These are phyloP conservation scores for Mycena amicta DNA, from an alignment of 768 basidiomycete species.

Conservation along the genomic window DNA sequence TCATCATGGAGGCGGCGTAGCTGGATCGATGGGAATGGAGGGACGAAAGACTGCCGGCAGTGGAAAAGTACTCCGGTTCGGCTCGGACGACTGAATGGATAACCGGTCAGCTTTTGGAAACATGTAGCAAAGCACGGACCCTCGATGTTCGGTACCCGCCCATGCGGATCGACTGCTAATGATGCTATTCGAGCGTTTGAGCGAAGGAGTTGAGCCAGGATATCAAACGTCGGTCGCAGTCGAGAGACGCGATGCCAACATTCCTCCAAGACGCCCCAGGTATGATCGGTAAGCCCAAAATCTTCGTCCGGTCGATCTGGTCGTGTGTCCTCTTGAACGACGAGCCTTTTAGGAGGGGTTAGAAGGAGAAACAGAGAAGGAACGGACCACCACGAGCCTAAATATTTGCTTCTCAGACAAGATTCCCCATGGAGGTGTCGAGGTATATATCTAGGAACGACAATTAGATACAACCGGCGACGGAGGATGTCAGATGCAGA, in stretches of 20 bases:
- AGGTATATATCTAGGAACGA: slow-evolving; percentile 26
- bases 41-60: slow-evolving; percentile 5
- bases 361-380: too few relatives aligned
- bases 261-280: slow-evolving; percentile 29
- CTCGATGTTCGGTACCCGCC: background rate
- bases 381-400: too few relatives aligned
- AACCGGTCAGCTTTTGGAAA: too few relatives aligned
- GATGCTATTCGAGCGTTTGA: background rate
- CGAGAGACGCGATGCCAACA: slow-evolving; percentile 29
- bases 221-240: slow-evolving; percentile 29
- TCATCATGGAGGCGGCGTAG: slow-evolving; percentile 11
- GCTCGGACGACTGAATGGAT: too few relatives aligned
- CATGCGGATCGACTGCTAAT: background rate
- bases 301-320: slow-evolving; percentile 30
- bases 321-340: slow-evolving; percentile 27
- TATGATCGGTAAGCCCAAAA: slow-evolving; percentile 23
- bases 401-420: slow-evolving; percentile 29
- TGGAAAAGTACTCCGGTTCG: background rate
- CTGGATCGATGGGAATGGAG: slow-evolving; percentile 6
- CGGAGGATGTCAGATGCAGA: slow-evolving; percentile 5
- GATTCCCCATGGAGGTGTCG: slow-evolving; percentile 27
- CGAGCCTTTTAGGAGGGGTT: too few relatives aligned
- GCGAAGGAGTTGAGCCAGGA: slow-evolving; percentile 21
- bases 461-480: background rate
- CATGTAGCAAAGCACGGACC: too few relatives aligned